phyloP scores from a whole-genome alignment of 352 stramenopile species.

The Blastocystis sp. region DNA sequence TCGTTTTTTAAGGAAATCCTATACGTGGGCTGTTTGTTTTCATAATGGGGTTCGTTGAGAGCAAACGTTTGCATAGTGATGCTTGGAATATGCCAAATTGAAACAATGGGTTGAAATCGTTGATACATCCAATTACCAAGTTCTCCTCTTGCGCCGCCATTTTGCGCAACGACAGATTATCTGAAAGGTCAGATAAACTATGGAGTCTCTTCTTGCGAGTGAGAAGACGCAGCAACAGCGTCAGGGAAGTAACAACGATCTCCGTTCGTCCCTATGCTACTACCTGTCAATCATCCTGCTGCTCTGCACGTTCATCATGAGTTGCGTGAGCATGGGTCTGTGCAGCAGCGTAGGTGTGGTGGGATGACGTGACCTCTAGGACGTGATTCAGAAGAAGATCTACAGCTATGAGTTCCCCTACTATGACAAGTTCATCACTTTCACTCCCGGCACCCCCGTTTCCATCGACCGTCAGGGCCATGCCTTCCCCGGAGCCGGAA shows the following conservation, averaged over 20 bases:
- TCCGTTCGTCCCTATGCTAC: constrained; percentile 21
- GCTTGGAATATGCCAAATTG: too few relatives aligned
- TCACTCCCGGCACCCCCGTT: background rate
- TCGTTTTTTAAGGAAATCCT: too few relatives aligned
- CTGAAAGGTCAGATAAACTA: background rate
- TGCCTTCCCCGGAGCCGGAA: constrained; percentile 8
- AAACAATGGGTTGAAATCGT: too few relatives aligned
- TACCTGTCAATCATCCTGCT: constrained; percentile 21
- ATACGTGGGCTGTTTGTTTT: too few relatives aligned
- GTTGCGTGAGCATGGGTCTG: background rate
- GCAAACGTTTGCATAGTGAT: too few relatives aligned
- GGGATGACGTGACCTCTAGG: background rate
- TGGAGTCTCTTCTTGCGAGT: constrained; percentile 15
- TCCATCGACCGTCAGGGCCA: constrained; percentile 3
- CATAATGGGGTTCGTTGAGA: too few relatives aligned
- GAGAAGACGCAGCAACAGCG: background rate
- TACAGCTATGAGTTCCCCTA: constrained; percentile 40
- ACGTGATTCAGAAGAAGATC: constrained; percentile 23
- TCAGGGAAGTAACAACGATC: background rate
- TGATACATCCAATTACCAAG: too few relatives aligned
- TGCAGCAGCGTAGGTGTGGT: background rate
- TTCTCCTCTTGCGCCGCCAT: too few relatives aligned
- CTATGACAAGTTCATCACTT: background rate
- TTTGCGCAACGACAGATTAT: too few relatives aligned
- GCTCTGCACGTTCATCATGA: background rate